Conservation (phyloP, 768 basidiomycete genomes). For the Leccinum longicurvipes region DNA sequence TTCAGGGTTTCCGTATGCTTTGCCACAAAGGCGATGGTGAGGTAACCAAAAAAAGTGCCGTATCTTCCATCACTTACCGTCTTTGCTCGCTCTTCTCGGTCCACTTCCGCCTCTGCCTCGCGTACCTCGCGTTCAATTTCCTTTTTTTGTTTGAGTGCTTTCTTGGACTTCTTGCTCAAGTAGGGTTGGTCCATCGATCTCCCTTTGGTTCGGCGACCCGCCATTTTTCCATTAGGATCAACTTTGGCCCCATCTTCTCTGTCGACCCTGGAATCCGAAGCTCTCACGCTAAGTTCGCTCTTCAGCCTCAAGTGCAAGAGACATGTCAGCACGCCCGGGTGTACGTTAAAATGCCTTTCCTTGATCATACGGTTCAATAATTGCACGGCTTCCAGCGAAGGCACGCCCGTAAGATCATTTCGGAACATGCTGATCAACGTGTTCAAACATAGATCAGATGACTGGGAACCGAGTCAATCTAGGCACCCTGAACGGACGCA, state of each 20-base stretch:
- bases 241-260: constrained; percentile 41
- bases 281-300: constrained; percentile 77
- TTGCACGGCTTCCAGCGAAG: constrained; percentile 87
- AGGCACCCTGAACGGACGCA: constrained; percentile 3
- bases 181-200: constrained; percentile 64
- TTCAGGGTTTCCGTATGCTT: constrained; percentile 99
- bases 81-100: constrained; percentile 82
- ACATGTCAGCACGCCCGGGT: constrained; percentile 84
- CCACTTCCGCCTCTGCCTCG: constrained; percentile 92
- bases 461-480: constrained; percentile 41
- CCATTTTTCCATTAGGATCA: constrained; percentile 38
- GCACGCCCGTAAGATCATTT: constrained; percentile 71
- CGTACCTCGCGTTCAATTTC: constrained; percentile 89
- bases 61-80: constrained; percentile 53
- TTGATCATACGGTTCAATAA: constrained; percentile 95
- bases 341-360: constrained; percentile 84
- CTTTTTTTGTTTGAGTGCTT: constrained; percentile 81
- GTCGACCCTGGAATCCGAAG: constrained; percentile 68
- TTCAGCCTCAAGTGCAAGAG: constrained; percentile 83
- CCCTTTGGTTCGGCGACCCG: constrained; percentile 45
- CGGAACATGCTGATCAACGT: constrained; percentile 81
- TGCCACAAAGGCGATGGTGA: constrained; percentile 23
- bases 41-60: constrained; percentile 6
- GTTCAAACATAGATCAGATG: constrained; percentile 80
- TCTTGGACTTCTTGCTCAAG: constrained; percentile 90